Conservation (phyloP, 768 basidiomycete species). For the Lactifluus echinatus region DNA sequence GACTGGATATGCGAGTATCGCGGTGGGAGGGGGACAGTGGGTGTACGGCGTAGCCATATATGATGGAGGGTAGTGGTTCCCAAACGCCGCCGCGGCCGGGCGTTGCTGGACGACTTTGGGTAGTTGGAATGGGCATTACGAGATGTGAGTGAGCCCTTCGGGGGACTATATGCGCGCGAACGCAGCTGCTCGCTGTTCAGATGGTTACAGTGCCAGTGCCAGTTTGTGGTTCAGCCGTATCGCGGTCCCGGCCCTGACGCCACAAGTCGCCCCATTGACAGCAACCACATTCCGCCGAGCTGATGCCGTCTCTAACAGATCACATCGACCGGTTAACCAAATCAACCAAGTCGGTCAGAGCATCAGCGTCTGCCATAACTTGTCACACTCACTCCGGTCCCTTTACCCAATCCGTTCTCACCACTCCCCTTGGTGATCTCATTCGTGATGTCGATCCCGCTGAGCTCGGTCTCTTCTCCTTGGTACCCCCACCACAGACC, state of each 20-base stretch:
- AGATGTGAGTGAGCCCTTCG: neutral
- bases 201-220: no score
- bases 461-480: constrained; percentile 69
- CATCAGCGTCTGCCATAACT: constrained; percentile 32
- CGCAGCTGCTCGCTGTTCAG: neutral
- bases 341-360: constrained; percentile 43
- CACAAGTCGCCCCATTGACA: neutral
- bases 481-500: constrained; percentile 31
- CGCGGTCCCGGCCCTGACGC: neutral
- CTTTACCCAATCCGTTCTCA: constrained; percentile 60
- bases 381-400: constrained; percentile 26
- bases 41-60: constrained; percentile 89
- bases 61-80: constrained; percentile 62
- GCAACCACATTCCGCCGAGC: neutral
- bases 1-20: constrained; percentile 55
- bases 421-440: constrained; percentile 57
- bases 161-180: neutral
- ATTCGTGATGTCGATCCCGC: constrained; percentile 74
- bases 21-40: constrained; percentile 70
- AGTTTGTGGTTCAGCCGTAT: no score
- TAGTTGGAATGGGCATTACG: constrained; percentile 8
- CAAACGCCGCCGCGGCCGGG: constrained; percentile 38
- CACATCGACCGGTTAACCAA: constrained; percentile 57
- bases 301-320: constrained; percentile 52
- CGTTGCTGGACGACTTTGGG: constrained; percentile 15